A percentile compares a stretch with the other conserved stretches of the same genome.
Conservation (phyloP, 2,329 filamentous ascomycete species). For the Chrysosporium queenslandicum region DNA sequence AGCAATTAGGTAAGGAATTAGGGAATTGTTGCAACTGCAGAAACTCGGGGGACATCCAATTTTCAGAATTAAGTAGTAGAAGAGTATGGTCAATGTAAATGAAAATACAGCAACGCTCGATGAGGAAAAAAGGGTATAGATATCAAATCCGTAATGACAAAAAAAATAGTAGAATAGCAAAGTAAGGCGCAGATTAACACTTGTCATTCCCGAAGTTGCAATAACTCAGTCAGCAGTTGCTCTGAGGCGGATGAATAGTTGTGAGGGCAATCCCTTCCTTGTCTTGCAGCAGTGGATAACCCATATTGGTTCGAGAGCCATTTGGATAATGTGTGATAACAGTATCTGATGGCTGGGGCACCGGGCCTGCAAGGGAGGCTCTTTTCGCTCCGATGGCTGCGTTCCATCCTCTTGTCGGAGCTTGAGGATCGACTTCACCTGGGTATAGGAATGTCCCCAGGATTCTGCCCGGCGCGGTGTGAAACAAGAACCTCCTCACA, state of each 20-base stretch:
- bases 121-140: too few species aligned
- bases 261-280: constrained; percentile 6
- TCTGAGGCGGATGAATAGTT: neutral
- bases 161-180: neutral
- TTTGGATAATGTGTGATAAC: constrained; percentile 11
- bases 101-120: too few species aligned
- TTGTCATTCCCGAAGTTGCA: neutral
- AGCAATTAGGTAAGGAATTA: too few species aligned
- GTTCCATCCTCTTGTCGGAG: constrained; percentile 14
- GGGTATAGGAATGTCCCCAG: constrained; percentile 16
- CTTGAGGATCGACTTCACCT: constrained; percentile 11
- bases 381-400: constrained; percentile 12
- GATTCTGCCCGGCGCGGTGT: constrained; percentile 15
- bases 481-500: constrained; percentile 14
- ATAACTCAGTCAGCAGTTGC: neutral
- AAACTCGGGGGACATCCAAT: too few species aligned
- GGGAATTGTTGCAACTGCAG: too few species aligned
- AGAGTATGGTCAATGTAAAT: too few species aligned
- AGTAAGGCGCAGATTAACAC: neutral
- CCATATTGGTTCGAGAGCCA: constrained; percentile 13
- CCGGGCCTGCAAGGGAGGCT: constrained; percentile 5
- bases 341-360: constrained; percentile 11
- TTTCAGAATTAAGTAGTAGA: too few species aligned
- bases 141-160: too few species aligned
- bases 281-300: constrained; percentile 17